A percentile compares a stretch with the other conserved stretches of the same genome.
Conservation (phyloP, 768 basidiomycete genomes). For the Lactifluus rugatus region DNA sequence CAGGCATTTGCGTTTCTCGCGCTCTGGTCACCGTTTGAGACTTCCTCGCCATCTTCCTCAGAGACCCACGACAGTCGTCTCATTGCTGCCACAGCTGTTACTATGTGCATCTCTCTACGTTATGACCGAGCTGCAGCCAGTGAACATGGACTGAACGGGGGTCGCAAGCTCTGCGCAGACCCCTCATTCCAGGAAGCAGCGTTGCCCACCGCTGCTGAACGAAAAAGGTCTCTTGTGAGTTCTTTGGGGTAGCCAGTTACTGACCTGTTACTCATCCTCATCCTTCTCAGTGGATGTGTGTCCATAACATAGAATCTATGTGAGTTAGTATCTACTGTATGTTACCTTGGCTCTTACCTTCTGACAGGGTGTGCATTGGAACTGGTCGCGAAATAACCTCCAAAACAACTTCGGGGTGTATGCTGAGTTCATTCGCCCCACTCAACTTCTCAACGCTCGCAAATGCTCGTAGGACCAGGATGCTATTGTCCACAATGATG, state of each 20-base stretch:
- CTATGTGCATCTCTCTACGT: constrained; percentile 38
- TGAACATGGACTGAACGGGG: constrained; percentile 9
- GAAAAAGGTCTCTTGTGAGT: constrained; percentile 9
- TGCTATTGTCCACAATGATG: constrained; percentile 11
- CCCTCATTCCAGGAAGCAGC: neutral
- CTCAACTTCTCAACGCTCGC: constrained; percentile 11
- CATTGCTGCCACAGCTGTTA: constrained; percentile 34
- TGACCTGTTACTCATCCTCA: neutral
- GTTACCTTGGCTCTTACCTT: neutral
- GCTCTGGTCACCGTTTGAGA: constrained; percentile 35
- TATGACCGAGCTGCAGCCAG: constrained; percentile 21
- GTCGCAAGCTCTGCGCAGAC: constrained; percentile 5
- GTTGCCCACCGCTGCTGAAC: neutral
- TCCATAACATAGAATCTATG: constrained; percentile 19
- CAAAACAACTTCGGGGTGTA: neutral
- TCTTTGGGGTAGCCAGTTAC: neutral
- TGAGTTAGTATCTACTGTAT: neutral
- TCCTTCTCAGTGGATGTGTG: constrained; percentile 12
- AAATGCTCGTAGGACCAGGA: constrained; percentile 12
- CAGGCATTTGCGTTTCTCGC: constrained; percentile 35
- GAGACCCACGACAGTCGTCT: constrained; percentile 33
- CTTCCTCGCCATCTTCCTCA: constrained; percentile 21
- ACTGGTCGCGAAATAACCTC: constrained; percentile 17
- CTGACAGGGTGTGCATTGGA: constrained; percentile 16
- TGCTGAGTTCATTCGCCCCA: neutral